Conservation (phyloP, 176 grass and related monocot species). For the Chloris gayana region DNA sequence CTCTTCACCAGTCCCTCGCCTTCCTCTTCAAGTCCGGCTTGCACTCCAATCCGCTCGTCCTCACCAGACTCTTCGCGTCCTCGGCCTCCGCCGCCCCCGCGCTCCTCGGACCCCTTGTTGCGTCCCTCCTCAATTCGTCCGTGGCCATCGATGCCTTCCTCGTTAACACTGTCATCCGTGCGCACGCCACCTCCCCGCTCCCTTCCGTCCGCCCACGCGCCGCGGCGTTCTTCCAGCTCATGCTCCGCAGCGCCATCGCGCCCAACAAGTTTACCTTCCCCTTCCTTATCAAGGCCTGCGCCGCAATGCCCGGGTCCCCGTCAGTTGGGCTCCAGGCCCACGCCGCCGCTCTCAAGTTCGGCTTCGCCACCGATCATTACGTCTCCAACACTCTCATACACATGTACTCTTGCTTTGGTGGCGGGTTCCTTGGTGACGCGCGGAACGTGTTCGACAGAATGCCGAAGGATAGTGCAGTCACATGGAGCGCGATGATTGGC, state of each 20-base stretch:
- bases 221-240: conserved; percentile 49
- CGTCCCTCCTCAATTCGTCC: conserved; percentile 37
- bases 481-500: conserved; percentile 80
- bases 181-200: conserved; percentile 43
- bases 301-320: conserved; percentile 23
- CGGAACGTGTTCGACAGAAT: conserved; percentile 68
- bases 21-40: conserved; percentile 58
- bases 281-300: conserved; percentile 56
- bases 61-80: conserved; percentile 52
- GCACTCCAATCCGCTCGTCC: conserved; percentile 51
- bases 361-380: conserved; percentile 48
- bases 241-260: conserved; percentile 40
- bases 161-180: conserved; percentile 55
- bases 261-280: conserved; percentile 62
- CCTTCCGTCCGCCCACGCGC: conserved; percentile 36
- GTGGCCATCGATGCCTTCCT: conserved; percentile 51
- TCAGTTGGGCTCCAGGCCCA: conserved; percentile 38
- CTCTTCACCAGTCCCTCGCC: conserved; percentile 42
- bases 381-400: conserved; percentile 58
- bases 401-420: conserved; percentile 54
- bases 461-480: conserved; percentile 47
- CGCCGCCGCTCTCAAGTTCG: conserved; percentile 60
- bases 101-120: conserved; percentile 61
- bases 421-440: conserved; percentile 46
- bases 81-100: conserved; percentile 40